Evolutionary conservation across 768 basidiomycete species (phyloP).

Genomic region (Boletus pseudo-olivaceus): DNA sequence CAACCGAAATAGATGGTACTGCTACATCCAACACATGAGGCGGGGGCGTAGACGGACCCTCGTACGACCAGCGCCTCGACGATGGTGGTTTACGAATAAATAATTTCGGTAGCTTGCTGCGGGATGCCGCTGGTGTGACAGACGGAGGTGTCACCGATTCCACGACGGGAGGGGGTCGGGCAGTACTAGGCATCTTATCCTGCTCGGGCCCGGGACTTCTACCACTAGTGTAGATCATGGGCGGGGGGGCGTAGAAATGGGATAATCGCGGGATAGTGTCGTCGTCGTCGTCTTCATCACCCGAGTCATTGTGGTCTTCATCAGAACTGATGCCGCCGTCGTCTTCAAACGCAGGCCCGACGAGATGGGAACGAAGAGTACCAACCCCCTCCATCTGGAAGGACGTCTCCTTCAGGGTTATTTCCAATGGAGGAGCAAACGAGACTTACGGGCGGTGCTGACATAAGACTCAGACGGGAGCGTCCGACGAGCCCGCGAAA

Average conservation of each 20-base stretch:
- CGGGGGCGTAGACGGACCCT: conserved; percentile 9
- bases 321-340: conserved; percentile 72
- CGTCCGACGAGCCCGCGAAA: conserved; percentile 62
- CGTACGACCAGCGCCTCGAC: conserved; percentile 31
- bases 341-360: conserved; percentile 59
- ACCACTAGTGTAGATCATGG: conserved; percentile 16
- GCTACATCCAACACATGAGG: neutral
- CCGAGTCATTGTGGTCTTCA: conserved; percentile 36
- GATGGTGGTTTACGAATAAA: conserved; percentile 34
- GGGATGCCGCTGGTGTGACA: conserved; percentile 25
- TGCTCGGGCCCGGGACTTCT: conserved; percentile 9
- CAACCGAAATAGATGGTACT: conserved; percentile 13
- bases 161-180: conserved; percentile 20
- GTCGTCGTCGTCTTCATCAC: conserved; percentile 30
- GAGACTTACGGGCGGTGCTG: conserved; percentile 70
- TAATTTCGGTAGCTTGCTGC: conserved; percentile 32
- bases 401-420: neutral
- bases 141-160: conserved; percentile 24
- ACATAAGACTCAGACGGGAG: conserved; percentile 63
- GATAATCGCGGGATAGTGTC: conserved; percentile 28
- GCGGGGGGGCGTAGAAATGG: conserved; percentile 23
- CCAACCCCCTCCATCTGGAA: conserved; percentile 80
- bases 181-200: conserved; percentile 21
- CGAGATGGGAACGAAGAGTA: conserved; percentile 65
- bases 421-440: neutral